Base-by-base conservation (phyloP, 495 filamentous ascomycete genomes). In the Niebla homalea region DNA sequence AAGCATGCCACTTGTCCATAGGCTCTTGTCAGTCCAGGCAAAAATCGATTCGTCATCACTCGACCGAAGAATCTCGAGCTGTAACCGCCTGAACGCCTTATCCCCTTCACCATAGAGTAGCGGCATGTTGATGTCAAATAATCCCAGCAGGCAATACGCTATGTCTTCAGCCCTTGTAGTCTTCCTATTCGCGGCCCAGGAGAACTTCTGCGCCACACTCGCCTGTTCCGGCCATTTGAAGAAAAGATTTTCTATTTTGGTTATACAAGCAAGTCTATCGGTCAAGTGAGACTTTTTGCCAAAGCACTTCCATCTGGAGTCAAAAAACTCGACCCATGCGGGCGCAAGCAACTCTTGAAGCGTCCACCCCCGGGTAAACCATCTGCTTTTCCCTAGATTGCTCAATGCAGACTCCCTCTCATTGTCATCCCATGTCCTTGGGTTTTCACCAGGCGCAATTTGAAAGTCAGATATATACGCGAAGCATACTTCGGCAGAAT, bases 351-450 rank as follows among this genome's bases (percentile, higher is more conserved):
- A 48, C 36, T 66, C 63, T 16, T 70, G 66, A 5, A 68, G 49
- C 18, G 66, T 48, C 45, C 68, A 71, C 0, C 66, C 68, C 5
- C 68, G 46, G 2, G 52, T 63, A 14, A 64, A 64, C 68, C 68
- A 71, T 3, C 57, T 51, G 45, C 59, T 59, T 19, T 22, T 22
- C 5, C n/a, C n/a, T n/a, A n/a, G n/a, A n/a, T n/a, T n/a, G n/a
- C n/a, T n/a, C n/a, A n/a, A n/a, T n/a, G n/a, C n/a, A n/a, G n/a
- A n/a, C n/a, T n/a, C n/a, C n/a, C n/a, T n/a, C n/a, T n/a, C n/a
- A n/a, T n/a, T n/a, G n/a, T n/a, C n/a, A n/a, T n/a, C n/a, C n/a
- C n/a, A n/a, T n/a, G n/a, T n/a, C n/a, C n/a, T n/a, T n/a, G n/a
- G n/a, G n/a, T n/a, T n/a, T n/a, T n/a, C 38, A 25, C 12, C 18